Evolutionary conservation across 202 grass and related monocot species (phyloP).

Genomic region (Alloteropsis angusta): DNA sequence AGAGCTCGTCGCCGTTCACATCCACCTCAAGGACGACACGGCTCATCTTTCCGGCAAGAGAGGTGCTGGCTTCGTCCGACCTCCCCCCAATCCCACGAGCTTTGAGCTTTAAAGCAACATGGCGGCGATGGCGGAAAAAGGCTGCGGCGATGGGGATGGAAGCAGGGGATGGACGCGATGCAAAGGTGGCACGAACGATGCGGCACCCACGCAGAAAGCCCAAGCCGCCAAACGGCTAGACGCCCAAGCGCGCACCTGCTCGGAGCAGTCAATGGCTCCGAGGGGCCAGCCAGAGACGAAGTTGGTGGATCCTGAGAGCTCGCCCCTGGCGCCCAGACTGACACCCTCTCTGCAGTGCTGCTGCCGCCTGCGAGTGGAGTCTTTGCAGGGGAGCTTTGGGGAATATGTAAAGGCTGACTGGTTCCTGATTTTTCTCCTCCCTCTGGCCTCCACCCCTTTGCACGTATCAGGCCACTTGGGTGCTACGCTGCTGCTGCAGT

Average conservation of each 20-base stretch:
- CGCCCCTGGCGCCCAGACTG: neutral
- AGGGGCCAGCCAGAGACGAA: slow-evolving; percentile 9
- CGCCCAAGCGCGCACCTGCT: slow-evolving; percentile 11
- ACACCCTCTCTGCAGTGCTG: neutral
- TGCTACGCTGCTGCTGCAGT: neutral
- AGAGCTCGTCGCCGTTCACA: slow-evolving; percentile 68
- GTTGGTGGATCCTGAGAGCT: slow-evolving; percentile 45
- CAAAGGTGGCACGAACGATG: neutral
- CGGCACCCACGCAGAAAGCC: slow-evolving; percentile 35
- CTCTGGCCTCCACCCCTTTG: neutral
- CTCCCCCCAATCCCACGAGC: neutral
- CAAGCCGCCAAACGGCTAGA: slow-evolving; percentile 39
- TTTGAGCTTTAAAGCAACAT: slow-evolving; percentile 44
- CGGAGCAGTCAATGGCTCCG: slow-evolving; percentile 39
- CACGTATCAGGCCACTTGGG: neutral
- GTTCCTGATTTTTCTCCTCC: slow-evolving; percentile 14
- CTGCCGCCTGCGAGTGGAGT: slow-evolving; percentile 26
- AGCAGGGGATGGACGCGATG: slow-evolving; percentile 14
- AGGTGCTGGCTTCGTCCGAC: neutral
- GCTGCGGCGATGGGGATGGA: slow-evolving; percentile 45
- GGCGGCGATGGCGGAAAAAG: slow-evolving; percentile 23
- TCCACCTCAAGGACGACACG: slow-evolving; percentile 67
- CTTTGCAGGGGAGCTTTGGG: slow-evolving; percentile 20
- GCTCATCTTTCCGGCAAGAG: slow-evolving; percentile 48
- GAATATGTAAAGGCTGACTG: slow-evolving; percentile 29